Base-by-base conservation (phyloP, 345 rosid genomes). In the Sisymbrium altissimum region DNA sequence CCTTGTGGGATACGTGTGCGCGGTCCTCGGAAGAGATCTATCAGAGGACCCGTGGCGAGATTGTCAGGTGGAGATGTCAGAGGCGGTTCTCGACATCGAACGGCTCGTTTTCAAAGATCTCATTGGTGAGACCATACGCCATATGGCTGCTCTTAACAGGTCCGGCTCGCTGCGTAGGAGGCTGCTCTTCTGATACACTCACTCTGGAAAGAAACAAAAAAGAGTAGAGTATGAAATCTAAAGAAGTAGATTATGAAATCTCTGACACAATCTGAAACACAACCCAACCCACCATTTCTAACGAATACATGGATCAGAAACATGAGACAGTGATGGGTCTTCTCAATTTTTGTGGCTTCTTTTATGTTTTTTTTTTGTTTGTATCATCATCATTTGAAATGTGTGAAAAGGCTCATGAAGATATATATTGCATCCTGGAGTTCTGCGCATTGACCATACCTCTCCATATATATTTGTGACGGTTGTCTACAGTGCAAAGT, bases 81-180 rank as follows among this genome's bases (percentile, higher is more conserved):
- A 95, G 61, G 76, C 86, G 0, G 94, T 87, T 44, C 82, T 95
- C 12, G 89, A 88, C 64, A 79, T 92, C 3, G 99, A 95, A 68
- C 78, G 99, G 60, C 82, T 90, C 25, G 70, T 95, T 23, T 92
- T 90, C 76, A 92, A 89, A 84, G 96, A 95, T 74, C 75, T 95
- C 70, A 86, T 95, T 62, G 84, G 89, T 7, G 99, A 95, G 75
- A 86, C 92, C 32, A 92, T 95, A 75, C 45, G 77, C 18, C 88
- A 88, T 78, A 82, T 90, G 19, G 94, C 88, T 50, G 67, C 79
- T 21, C 64, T 77, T 32, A 61, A 80, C 50, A 58, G 81, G 23
- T 78, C 64, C 11, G 35, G 71, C 43, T 70, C 62, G 66, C 80
- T 44, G 68, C 25, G 92, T 33, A 84, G 96, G 82, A 95, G 81